Percentiles rank a stretch among this genome's conserved stretches.
Evolutionary conservation across 1,284 basidiomycete genomes (phyloP).

Genomic region (Phellopilus nigrolimitatus): DNA sequence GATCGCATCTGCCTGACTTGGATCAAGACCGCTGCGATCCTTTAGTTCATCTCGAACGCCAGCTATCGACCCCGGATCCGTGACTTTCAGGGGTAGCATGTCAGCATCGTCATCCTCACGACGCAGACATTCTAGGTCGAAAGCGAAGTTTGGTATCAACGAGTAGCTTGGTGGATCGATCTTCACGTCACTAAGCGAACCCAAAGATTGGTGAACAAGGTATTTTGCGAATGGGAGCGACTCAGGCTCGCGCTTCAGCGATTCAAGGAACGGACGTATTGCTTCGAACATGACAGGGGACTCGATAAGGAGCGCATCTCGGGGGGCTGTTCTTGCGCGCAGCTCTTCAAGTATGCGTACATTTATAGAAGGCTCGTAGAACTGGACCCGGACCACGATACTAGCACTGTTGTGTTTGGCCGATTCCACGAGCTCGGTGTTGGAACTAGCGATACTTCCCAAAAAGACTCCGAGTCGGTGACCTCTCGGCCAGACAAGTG

Average conservation of each 20-base stretch:
- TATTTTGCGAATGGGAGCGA: slow-evolving; percentile 50
- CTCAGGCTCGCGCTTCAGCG: slow-evolving; percentile 46
- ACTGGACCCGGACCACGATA: slow-evolving; percentile 40
- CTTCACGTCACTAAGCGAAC: slow-evolving; percentile 28
- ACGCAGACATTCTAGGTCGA: slow-evolving; percentile 43
- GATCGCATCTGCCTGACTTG: slow-evolving; percentile 64
- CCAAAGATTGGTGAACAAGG: slow-evolving; percentile 37
- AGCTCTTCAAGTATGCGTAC: slow-evolving; percentile 40
- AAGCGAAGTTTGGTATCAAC: slow-evolving; percentile 42
- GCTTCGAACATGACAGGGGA: slow-evolving; percentile 56
- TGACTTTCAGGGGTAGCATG: slow-evolving; percentile 32
- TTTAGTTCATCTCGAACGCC: slow-evolving; percentile 39
- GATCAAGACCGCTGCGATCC: slow-evolving; percentile 48
- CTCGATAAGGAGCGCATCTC: slow-evolving; percentile 44
- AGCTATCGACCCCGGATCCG: slow-evolving; percentile 35
- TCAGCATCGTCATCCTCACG: slow-evolving; percentile 22
- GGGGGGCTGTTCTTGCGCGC: slow-evolving; percentile 15
- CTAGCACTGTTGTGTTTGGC: slow-evolving; percentile 29
- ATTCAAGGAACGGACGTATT: slow-evolving; percentile 57
- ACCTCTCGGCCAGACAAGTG: slow-evolving; percentile 41
- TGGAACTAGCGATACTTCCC: slow-evolving; percentile 40
- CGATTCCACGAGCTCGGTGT: slow-evolving; percentile 37
- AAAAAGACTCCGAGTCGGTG: slow-evolving; percentile 38
- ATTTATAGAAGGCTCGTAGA: slow-evolving; percentile 48
- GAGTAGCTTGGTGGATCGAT: slow-evolving; percentile 50